Evolutionary conservation across 495 filamentous ascomycete genomes (phyloP).

Genomic region (Xylaria bambusicola): DNA sequence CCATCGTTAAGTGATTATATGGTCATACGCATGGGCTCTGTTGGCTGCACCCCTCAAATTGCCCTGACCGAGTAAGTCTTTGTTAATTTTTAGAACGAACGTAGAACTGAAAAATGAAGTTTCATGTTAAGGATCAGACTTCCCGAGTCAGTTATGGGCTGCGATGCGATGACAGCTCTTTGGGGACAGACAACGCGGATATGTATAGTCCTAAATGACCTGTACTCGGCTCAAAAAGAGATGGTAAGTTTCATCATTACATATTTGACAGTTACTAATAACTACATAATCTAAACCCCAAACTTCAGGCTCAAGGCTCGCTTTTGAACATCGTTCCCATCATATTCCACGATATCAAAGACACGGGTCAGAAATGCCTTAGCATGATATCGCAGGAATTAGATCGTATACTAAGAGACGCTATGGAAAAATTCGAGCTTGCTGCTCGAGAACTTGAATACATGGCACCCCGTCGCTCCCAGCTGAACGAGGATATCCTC

Average conservation of each 20-base stretch:
- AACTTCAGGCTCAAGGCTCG: constrained; percentile 23
- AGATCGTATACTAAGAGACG: constrained; percentile 2
- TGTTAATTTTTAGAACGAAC: background rate
- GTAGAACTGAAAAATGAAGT: constrained; percentile 10
- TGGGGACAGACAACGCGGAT: constrained; percentile 22
- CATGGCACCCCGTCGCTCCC: constrained; percentile 8
- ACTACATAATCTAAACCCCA: too few species aligned
- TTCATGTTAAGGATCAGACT: constrained; percentile 24
- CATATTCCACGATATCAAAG: constrained; percentile 22
- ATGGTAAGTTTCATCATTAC: constrained; percentile 21
- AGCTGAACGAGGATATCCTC: constrained; percentile 20
- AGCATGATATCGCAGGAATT: constrained; percentile 17
- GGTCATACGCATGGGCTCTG: constrained; percentile 24
- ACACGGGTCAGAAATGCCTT: constrained; percentile 16
- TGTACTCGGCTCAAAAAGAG: constrained; percentile 29
- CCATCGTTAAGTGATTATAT: constrained; percentile 20
- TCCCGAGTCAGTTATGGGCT: constrained; percentile 26
- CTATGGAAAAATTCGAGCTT: constrained; percentile 22
- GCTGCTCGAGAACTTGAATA: constrained; percentile 16
- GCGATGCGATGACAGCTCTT: constrained; percentile 20
- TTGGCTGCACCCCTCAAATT: constrained; percentile 28
- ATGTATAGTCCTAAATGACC: constrained; percentile 27
- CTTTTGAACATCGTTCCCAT: constrained; percentile 25
- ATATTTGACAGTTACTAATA: too few species aligned
- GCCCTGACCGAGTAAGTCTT: constrained; percentile 26